phyloP scores from a whole-genome alignment of 345 rosid genomes.

The Eucalyptus curtisii region DNA sequence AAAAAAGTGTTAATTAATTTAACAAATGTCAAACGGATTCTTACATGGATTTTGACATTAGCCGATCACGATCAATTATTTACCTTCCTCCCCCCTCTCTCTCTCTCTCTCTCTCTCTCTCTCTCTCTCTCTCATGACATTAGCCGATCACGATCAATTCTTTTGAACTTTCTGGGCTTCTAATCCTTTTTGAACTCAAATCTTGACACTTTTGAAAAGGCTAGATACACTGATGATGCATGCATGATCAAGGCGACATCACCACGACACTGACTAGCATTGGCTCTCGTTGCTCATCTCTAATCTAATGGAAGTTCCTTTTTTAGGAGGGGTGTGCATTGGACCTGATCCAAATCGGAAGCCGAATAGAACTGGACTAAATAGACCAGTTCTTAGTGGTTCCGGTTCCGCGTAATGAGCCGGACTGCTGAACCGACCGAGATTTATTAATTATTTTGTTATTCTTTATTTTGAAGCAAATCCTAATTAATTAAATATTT shows the following conservation, averaged over 20 bases:
- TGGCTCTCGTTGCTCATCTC: not conserved
- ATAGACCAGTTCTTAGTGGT: too few relatives aligned
- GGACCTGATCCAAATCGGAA: too few relatives aligned
- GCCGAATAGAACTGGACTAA: not conserved
- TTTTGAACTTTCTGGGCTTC: not conserved
- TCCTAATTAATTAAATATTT: not conserved
- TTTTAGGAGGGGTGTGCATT: not conserved
- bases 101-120: too few relatives aligned
- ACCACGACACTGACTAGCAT: not conserved
- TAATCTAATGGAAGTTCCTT: not conserved
- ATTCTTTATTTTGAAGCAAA: not conserved
- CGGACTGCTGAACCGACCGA: fast-evolving
- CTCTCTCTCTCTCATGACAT: not conserved
- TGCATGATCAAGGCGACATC: not conserved
- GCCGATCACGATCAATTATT: not conserved
- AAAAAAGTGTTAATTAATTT: too few relatives aligned
- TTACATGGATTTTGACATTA: not conserved
- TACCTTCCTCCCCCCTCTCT: not conserved
- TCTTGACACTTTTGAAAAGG: not conserved
- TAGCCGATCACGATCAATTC: too few relatives aligned
- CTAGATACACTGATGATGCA: not conserved
- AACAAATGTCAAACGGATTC: not conserved
- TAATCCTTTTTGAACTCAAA: not conserved
- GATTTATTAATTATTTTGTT: too few relatives aligned
- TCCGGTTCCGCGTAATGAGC: fast-evolving